These are phyloP conservation scores for Leccinum barrowsii DNA, from an alignment of 768 basidiomycete species.

Conservation along the genomic window DNA sequence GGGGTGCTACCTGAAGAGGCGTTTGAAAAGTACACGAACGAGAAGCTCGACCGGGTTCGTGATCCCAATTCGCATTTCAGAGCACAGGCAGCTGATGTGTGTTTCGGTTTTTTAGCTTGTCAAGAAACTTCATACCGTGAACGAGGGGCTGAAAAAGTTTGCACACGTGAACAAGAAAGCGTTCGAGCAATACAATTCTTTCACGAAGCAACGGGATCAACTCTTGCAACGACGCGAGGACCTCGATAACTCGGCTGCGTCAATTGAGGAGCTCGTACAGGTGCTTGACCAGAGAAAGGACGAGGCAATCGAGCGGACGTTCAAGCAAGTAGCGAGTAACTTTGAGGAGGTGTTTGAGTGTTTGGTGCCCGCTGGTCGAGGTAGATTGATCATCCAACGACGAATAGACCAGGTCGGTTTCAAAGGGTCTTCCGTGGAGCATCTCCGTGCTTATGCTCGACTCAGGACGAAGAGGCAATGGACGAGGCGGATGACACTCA, in stretches of 20 bases:
- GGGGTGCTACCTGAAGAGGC: slow-evolving; percentile 97
- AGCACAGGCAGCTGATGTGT: background rate
- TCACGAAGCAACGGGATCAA: slow-evolving; percentile 96
- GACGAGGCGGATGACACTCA: slow-evolving; percentile 74
- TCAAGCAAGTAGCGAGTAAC: slow-evolving; percentile 96
- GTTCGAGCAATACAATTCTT: slow-evolving; percentile 96
- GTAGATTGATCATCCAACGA: slow-evolving; percentile 88
- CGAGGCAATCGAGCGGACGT: slow-evolving; percentile 97
- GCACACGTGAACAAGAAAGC: slow-evolving; percentile 99
- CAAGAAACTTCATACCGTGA: slow-evolving; percentile 88
- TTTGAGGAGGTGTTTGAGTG: slow-evolving; percentile 97
- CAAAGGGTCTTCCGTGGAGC: background rate
- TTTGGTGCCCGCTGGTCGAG: slow-evolving; percentile 90
- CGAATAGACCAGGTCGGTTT: slow-evolving; percentile 71
- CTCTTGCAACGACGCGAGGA: slow-evolving; percentile 84
- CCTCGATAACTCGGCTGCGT: slow-evolving; percentile 82
- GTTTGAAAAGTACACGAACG: slow-evolving; percentile 88
- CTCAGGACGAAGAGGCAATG: slow-evolving; percentile 61
- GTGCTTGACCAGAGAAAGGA: slow-evolving; percentile 96
- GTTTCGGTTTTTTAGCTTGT: slow-evolving; percentile 56
- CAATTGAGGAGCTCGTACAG: slow-evolving; percentile 90
- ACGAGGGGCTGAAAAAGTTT: slow-evolving; percentile 93
- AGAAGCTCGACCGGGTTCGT: slow-evolving; percentile 82
- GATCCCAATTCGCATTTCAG: background rate
- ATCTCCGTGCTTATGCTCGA: background rate